Evolutionary conservation across 2,329 filamentous ascomycete genomes (phyloP), one percentile per base, ranked within the genome.

Genomic region (Ophiostoma quercus): DNA sequence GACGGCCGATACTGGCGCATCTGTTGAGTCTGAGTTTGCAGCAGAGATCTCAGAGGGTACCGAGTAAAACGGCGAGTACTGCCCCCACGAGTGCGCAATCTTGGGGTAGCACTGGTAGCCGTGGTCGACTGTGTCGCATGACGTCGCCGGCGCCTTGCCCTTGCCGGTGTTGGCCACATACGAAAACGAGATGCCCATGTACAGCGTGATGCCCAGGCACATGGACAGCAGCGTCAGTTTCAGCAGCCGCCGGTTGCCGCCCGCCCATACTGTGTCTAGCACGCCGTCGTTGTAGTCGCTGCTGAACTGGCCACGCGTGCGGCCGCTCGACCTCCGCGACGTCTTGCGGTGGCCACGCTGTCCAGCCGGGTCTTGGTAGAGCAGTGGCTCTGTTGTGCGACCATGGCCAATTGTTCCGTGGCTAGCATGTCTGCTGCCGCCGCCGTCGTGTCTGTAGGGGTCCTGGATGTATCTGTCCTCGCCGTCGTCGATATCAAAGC

Each of bases 31-130:
- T 9, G 37, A 37, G 16, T 54, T n/a, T 43, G 25, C n/a, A 11
- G 68, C n/a, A 3, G 39, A 5, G 22, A 68, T 5, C 2, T 68
- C 72, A 3, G 90, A 92, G 7, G 88, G 84, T 0, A 94, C 89
- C 0, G 89, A 85, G 79, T 91, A 97, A 80, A 88, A 96, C 1
- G 93, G 92, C 22, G 92, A 90, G 78, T 97, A 97, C 77, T 94
- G 92, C 70, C 93, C 94, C 92, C 92, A 96, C 69, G 83, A 84
- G 74, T 88, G 90, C 1, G 88, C 87, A 63, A 89, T 84, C 41
- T 84, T 77, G 3, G 84, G 79, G 66, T 83, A 82, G 78, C 90
- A 93, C 73, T 85, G 84, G 77, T 88, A 91, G 71, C 89, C 89
- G 51, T 80, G 73, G 60, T 83, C 76, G 47, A 85, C 78, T 6